Evolutionary conservation across 73 alveolate species (phyloP).

Genomic region (Paramecium sexaurelia): DNA sequence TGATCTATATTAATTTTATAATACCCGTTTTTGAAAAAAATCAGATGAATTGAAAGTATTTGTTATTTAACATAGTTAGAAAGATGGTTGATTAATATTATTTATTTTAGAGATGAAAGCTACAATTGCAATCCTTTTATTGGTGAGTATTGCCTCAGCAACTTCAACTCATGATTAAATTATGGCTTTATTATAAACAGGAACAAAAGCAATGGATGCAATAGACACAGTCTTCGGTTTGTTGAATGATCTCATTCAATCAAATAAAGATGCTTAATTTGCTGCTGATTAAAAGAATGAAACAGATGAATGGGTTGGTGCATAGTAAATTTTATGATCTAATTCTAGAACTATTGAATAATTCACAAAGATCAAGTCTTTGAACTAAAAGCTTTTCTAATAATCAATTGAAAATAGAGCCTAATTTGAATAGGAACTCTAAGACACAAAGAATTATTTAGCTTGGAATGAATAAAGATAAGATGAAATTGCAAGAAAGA

Average conservation of each 20-base stretch:
- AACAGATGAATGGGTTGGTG: conserved; percentile 31
- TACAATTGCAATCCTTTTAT: conserved; percentile 6
- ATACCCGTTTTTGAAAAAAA: not conserved
- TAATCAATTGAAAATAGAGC: conserved; percentile 17
- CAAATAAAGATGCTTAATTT: conserved; percentile 44
- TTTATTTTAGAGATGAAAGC: conserved; percentile 3
- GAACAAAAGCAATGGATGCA: conserved; percentile 50
- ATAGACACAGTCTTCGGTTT: conserved; percentile 33
- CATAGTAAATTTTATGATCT: not conserved
- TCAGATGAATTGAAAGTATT: not conserved
- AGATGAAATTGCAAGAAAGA: conserved; percentile 20
- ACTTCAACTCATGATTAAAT: conserved; percentile 46
- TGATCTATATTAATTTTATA: not conserved
- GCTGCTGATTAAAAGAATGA: conserved; percentile 56
- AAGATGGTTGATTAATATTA: not conserved
- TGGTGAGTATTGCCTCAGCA: conserved; percentile 48
- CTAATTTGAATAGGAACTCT: not conserved
- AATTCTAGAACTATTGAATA: conserved; percentile 5
- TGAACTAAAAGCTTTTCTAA: conserved; percentile 17
- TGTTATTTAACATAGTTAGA: not conserved
- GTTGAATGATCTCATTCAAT: conserved; percentile 22
- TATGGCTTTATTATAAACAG: not conserved
- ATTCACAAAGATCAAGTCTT: not conserved
- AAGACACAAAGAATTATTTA: conserved; percentile 19
- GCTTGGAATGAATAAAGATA: conserved; percentile 34